Evolutionary conservation across 345 rosid genomes (phyloP), one percentile per base, ranked within the genome.

Genomic region (Euphorbia lathyris): DNA sequence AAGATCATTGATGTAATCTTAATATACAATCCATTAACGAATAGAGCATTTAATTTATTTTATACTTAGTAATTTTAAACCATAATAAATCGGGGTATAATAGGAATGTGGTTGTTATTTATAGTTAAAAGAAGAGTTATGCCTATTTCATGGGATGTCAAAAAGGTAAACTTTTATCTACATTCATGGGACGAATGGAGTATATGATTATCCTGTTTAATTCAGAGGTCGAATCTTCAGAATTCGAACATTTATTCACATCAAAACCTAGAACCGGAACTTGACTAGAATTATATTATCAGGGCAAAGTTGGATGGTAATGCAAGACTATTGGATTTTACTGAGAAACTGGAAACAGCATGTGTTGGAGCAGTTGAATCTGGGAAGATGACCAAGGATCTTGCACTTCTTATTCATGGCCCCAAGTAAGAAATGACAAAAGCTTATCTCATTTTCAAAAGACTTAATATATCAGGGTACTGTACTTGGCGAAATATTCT

Each of bases 311-410:
- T 95, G 83, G 98, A 92, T 76, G 85, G 81, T 76, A 92, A 90
- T 72, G 70, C 85, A 59, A 80, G 75, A 74, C 94, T 92, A 20
- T 75, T 86, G 83, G 94, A 95, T 19, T 95, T 95, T 67, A 80
- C 97, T 0, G 80, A 84, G 80, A 92, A 92, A 79, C 92, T 95
- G 30, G 99, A 95, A 86, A 90, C 84, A 3, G 92, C 97, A 50
- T 95, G 99, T 73, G 70, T 88, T 53, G 93, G 87, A 72, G 64
- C 85, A 43, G 99, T 95, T 40, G 97, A 95, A 74, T 87, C 96
- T 63, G 99, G 98, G 56, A 95, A 90, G 83, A 92, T 95, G 99
- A 95, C 99, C 76, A 95, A 95, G 81, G 97, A 95, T 88, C 96
- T 95, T 65, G 92, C 97, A n/a, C 87, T 95, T 60, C 80, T 95